Percentiles rank a stretch among this genome's conserved stretches.
phyloP scores from a whole-genome alignment of 768 basidiomycete genomes.

The Psilocybe cubensis region DNA sequence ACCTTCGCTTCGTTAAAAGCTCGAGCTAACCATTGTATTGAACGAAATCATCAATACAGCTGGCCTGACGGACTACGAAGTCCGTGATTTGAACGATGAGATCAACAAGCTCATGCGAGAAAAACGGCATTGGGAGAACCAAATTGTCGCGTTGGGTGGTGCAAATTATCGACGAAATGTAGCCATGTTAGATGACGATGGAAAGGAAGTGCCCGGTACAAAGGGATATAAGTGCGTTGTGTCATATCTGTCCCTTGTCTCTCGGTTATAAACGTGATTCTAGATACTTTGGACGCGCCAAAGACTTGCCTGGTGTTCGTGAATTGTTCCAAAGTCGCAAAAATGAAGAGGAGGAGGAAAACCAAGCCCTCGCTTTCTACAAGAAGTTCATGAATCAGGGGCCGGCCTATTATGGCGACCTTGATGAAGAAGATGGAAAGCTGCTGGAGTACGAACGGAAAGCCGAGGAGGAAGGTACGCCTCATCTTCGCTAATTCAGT shows the following conservation, averaged over 20 bases:
- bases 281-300: conserved; percentile 97
- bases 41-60: conserved; percentile 55
- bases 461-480: conserved; percentile 75
- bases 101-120: conserved; percentile 96
- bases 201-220: conserved; percentile 94
- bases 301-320: conserved; percentile 92
- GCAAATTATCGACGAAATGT: conserved; percentile 96
- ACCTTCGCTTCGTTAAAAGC: background rate
- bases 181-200: conserved; percentile 93
- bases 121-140: conserved; percentile 97
- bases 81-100: conserved; percentile 95
- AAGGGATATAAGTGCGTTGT: conserved; percentile 91
- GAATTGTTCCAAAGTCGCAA: conserved; percentile 92
- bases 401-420: conserved; percentile 88
- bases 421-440: conserved; percentile 76
- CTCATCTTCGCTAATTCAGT: background rate
- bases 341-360: conserved; percentile 90
- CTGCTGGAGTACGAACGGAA: conserved; percentile 72
- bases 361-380: conserved; percentile 71
- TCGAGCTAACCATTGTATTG: background rate
- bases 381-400: conserved; percentile 90
- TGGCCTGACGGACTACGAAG: conserved; percentile 93
- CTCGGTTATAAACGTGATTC: background rate
- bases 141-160: conserved; percentile 94
- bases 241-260: background rate